phyloP scores from a whole-genome alignment of 2,329 filamentous ascomycete genomes.

The Mycocentrospora acerina region DNA sequence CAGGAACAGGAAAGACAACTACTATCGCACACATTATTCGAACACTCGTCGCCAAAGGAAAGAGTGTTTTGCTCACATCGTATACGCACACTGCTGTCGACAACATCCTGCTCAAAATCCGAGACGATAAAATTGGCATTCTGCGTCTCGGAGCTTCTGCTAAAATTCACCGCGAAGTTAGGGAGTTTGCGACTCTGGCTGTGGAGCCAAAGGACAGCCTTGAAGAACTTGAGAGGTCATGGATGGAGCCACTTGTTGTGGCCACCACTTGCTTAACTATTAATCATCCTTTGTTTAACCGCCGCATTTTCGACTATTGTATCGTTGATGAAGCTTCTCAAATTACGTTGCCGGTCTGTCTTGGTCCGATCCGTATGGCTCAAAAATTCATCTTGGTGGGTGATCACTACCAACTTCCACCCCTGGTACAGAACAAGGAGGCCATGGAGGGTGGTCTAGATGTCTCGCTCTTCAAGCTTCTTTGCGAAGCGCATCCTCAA shows the following conservation, averaged over 20 bases:
- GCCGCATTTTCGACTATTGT: constrained; percentile 93
- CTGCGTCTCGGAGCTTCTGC: constrained; percentile 81
- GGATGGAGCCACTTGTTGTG: constrained; percentile 84
- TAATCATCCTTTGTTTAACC: constrained; percentile 83
- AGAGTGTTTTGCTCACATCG: constrained; percentile 88
- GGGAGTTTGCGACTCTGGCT: constrained; percentile 79
- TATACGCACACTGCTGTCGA: constrained; percentile 98
- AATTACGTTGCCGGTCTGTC: constrained; percentile 91
- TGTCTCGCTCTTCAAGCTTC: constrained; percentile 87
- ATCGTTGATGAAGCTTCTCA: constrained; percentile 98
- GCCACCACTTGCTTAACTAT: constrained; percentile 94
- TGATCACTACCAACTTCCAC: constrained; percentile 94
- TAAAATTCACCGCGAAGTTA: constrained; percentile 87
- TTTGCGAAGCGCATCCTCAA: constrained; percentile 83
- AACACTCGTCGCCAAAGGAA: constrained; percentile 81
- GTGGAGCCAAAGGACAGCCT: constrained; percentile 72
- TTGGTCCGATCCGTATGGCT: constrained; percentile 91
- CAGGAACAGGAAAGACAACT: constrained; percentile 95
- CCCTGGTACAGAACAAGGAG: constrained; percentile 88
- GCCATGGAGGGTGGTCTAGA: constrained; percentile 85
- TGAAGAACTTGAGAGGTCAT: constrained; percentile 79
- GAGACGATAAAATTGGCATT: constrained; percentile 72
- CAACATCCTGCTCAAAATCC: constrained; percentile 94
- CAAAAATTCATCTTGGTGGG: constrained; percentile 92
- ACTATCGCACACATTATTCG: constrained; percentile 97